Evolutionary conservation across 2,329 filamentous ascomycete species (phyloP), one percentile per base, ranked within the genome.

Genomic region (Pseudogymnoascus sp.): DNA sequence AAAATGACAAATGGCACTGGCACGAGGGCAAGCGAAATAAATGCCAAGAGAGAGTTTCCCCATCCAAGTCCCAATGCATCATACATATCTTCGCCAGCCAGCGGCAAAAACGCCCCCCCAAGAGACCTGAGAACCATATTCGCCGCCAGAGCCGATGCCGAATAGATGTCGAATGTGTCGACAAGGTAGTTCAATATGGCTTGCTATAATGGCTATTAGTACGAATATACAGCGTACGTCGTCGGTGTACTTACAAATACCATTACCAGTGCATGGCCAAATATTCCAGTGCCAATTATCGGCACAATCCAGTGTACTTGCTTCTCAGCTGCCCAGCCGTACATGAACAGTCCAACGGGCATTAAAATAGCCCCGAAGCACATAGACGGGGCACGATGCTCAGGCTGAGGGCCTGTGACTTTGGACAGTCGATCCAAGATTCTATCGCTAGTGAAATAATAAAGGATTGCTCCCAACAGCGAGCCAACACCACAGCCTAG

Each of bases 91-190:
- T 79, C 74, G 0, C 85, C 86, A 9, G 84, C 85, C 1, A 89
- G 74, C 0, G 86, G 86, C 1, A 88, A 79, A 0, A 84, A 74
- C 5, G 86, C 87, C 9, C 86, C 89, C 64, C 88, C 86, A 5
- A 80, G 77, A 7, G 80, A 84, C n/a, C 88, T 78, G 58, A 80
- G 78, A 62, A 84, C 84, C 41, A 77, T 83, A 39, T 87, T 85
- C 1, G 86, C 86, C 0, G 86, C 85, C 70, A 88, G 77, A 1
- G 86, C 78, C 22, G 71, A 74, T 1, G 76, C 77, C 5, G 77
- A 74, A 59, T 76, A 76, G 45, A 71, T 72, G 12, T 72, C 70
- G 64, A 79, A 80, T 12, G 71, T 72, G 63, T 78, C 75, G 67
- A 64, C 78, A 70, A 81, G 78, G 76, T 77, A 83, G 77, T 45